Evolutionary conservation across 176 grass and related monocot genomes (phyloP).

Genomic region (Hordeum marinum): DNA sequence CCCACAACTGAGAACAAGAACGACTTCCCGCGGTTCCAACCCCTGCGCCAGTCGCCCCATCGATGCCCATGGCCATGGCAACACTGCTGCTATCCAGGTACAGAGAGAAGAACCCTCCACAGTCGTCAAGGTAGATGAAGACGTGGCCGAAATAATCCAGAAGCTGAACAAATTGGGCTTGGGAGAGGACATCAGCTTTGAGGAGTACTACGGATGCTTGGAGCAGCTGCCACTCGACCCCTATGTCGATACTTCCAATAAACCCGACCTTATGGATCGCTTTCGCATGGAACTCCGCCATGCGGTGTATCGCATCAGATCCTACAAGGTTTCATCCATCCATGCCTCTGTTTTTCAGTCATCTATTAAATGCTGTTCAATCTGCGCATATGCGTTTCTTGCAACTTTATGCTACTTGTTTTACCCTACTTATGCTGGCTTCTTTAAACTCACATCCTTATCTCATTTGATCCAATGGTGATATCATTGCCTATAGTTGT

Average conservation of each 20-base stretch:
- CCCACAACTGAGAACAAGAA: background rate
- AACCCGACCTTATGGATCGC: background rate
- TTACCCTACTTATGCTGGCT: background rate
- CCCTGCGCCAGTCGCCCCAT: background rate
- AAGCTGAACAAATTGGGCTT: background rate
- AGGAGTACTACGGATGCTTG: background rate
- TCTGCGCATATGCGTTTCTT: background rate
- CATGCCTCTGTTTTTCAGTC: background rate
- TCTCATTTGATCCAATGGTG: background rate
- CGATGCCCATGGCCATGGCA: background rate
- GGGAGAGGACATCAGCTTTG: background rate
- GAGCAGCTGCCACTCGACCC: background rate
- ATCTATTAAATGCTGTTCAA: background rate
- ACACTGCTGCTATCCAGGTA: background rate
- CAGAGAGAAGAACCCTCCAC: background rate
- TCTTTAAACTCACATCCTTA: background rate
- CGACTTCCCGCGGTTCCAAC: background rate
- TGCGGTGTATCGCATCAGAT: constrained; percentile 1
- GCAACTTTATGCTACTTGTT: background rate
- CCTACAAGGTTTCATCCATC: constrained; percentile 12
- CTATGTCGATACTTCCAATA: background rate
- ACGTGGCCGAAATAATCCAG: background rate
- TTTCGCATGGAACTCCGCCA: background rate
- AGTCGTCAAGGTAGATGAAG: background rate
- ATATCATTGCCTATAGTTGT: background rate